A percentile compares a stretch with the other conserved stretches of the same genome.
phyloP scores from a whole-genome alignment of 1,139 yeast genomes.

The Sugiyamaella sp. region DNA sequence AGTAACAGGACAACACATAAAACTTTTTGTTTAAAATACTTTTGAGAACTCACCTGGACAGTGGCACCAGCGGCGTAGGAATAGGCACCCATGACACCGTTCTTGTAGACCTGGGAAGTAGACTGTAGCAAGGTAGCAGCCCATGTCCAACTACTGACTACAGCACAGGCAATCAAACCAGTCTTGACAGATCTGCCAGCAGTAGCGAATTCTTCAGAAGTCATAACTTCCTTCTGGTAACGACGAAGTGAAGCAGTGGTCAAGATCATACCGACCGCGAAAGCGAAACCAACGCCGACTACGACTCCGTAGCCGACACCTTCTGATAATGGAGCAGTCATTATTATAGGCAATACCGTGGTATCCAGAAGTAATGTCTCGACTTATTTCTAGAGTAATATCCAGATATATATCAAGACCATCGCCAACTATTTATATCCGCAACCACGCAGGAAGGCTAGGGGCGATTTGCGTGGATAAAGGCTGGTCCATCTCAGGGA shows the following conservation, averaged over 20 bases:
- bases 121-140: conserved; percentile 81
- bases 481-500: background rate
- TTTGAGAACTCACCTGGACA: conserved; percentile 48
- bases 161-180: conserved; percentile 82
- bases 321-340: conserved; percentile 49
- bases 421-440: background rate
- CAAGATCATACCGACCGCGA: conserved; percentile 56
- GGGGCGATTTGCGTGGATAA: background rate
- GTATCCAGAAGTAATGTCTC: background rate
- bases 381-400: background rate
- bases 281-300: conserved; percentile 77
- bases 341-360: background rate
- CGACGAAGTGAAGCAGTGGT: conserved; percentile 55
- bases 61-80: conserved; percentile 79
- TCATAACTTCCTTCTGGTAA: conserved; percentile 54
- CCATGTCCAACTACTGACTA: conserved; percentile 94
- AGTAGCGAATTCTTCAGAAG: conserved; percentile 61
- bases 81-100: conserved; percentile 76
- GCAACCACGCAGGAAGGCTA: no score
- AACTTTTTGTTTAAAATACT: background rate
- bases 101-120: conserved; percentile 73
- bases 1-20: background rate
- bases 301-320: conserved; percentile 94
- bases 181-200: conserved; percentile 75
- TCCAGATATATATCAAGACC: background rate